phyloP scores from a whole-genome alignment of 1,139 yeast species.

The Candida sp. region DNA sequence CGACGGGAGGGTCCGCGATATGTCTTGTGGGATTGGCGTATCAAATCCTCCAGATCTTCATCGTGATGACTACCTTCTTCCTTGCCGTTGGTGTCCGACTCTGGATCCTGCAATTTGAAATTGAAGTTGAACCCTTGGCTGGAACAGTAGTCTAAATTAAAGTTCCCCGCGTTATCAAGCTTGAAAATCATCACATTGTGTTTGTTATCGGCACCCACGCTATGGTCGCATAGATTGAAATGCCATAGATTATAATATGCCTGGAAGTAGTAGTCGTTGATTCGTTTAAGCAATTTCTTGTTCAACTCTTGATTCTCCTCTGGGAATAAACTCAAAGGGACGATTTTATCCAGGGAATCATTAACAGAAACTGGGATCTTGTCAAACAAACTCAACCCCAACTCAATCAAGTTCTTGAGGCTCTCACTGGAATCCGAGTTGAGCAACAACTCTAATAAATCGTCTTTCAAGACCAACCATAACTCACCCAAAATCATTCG shows the following conservation, averaged over 20 bases:
- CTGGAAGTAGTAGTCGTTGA: conserved; percentile 61
- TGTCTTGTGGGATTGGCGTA: conserved; percentile 5
- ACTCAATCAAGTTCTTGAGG: conserved; percentile 27
- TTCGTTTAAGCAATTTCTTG: conserved; percentile 27
- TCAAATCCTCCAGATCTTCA: conserved; percentile 8
- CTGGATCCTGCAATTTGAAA: conserved; percentile 19
- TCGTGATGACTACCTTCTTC: conserved; percentile 7
- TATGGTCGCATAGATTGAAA: conserved; percentile 67
- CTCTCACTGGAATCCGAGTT: conserved; percentile 25
- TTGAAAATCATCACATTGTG: conserved; percentile 33
- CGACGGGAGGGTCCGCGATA: conserved; percentile 11
- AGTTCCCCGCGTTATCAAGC: conserved; percentile 26
- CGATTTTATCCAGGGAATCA: conserved; percentile 44
- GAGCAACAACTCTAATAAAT: conserved; percentile 42
- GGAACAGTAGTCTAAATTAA: conserved; percentile 30
- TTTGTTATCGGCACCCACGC: conserved; percentile 17
- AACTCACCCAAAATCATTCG: conserved; percentile 65
- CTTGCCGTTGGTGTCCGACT: conserved; percentile 1
- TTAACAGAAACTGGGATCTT: conserved; percentile 58
- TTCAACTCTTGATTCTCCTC: conserved; percentile 22
- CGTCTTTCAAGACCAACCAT: conserved; percentile 64
- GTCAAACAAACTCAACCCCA: conserved; percentile 64
- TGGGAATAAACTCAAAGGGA: conserved; percentile 38
- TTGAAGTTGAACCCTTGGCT: conserved; percentile 41
- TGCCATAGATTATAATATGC: conserved; percentile 82